Percentiles rank a stretch among this genome's conserved stretches.
phyloP scores from a whole-genome alignment of 169 alveolate genomes.

The Eimeria praecox region DNA sequence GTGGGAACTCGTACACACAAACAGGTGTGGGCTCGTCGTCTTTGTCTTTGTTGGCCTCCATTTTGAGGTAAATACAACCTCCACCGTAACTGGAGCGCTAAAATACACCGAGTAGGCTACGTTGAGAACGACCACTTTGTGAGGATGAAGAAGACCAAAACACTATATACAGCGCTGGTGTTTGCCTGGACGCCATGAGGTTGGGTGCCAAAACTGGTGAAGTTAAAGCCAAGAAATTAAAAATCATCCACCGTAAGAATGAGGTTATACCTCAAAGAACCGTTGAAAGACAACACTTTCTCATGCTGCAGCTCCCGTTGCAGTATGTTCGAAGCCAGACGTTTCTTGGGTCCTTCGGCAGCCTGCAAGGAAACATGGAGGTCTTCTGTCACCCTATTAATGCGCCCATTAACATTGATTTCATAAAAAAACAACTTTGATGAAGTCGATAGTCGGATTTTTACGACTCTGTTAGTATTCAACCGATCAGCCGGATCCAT shows the following conservation, averaged over 20 bases:
- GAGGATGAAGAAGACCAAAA: not conserved
- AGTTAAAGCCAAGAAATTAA: not conserved
- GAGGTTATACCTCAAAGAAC: not conserved
- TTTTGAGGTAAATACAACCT: not conserved
- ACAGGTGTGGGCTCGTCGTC: not conserved
- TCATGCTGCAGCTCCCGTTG: not conserved
- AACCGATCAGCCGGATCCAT: not conserved
- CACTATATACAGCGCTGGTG: not conserved
- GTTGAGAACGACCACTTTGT: not conserved
- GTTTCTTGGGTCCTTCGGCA: not conserved
- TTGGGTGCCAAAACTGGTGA: not conserved
- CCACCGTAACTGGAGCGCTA: not conserved
- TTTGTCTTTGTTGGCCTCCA: conserved; percentile 5
- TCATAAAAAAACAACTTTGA: not conserved
- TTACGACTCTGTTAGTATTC: not conserved
- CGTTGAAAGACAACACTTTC: not conserved
- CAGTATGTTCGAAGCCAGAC: not conserved
- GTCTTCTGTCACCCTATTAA: not conserved
- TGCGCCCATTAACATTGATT: not conserved
- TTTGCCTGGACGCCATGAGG: not conserved
- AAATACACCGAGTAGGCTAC: not conserved
- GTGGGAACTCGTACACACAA: conserved; percentile 38
- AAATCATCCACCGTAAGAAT: not conserved
- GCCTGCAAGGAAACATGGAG: not conserved
- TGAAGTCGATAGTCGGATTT: not conserved